Evolutionary conservation across 2,329 filamentous ascomycete species (phyloP).

Genomic region (Hirsutella minnesotensis): DNA sequence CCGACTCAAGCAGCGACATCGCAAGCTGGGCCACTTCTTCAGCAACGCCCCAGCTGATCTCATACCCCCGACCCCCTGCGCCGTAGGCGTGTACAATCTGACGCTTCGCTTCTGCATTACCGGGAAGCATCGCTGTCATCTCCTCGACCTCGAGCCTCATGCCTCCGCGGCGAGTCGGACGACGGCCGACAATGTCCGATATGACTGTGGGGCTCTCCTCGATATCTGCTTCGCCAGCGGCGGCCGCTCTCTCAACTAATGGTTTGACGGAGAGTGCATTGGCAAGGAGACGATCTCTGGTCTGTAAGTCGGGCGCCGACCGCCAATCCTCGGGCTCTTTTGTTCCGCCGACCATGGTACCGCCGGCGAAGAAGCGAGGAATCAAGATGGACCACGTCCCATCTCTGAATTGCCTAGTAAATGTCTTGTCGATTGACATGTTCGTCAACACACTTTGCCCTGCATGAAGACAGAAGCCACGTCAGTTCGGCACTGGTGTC

Average conservation of each 20-base stretch:
- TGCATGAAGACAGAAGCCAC: slow-evolving; percentile 6
- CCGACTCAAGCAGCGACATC: slow-evolving; percentile 1
- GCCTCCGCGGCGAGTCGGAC: slow-evolving; percentile 31
- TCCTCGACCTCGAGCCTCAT: slow-evolving; percentile 42
- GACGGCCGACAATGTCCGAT: slow-evolving; percentile 30
- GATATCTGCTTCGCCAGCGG: slow-evolving; percentile 5
- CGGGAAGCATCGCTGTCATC: neutral
- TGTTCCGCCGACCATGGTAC: slow-evolving; percentile 53
- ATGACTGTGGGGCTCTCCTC: slow-evolving; percentile 19
- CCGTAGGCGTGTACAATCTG: slow-evolving; percentile 42
- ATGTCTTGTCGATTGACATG: slow-evolving; percentile 20
- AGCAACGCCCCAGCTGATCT: slow-evolving; percentile 47
- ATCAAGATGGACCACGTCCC: slow-evolving; percentile 52
- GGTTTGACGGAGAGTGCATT: slow-evolving; percentile 18
- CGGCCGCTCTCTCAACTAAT: slow-evolving; percentile 7
- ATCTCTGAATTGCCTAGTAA: slow-evolving; percentile 51
- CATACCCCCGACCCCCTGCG: slow-evolving; percentile 44
- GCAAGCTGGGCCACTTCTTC: slow-evolving; percentile 26
- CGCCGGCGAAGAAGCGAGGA: slow-evolving; percentile 46
- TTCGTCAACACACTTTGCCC: slow-evolving; percentile 26
- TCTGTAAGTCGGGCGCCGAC: slow-evolving; percentile 29
- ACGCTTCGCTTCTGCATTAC: neutral
- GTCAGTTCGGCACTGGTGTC: neutral
- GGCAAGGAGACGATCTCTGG: slow-evolving; percentile 33
- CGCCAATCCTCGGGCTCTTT: slow-evolving; percentile 41